Percentiles rank a stretch among this genome's conserved stretches.
phyloP scores from a whole-genome alignment of 2,329 filamentous ascomycete genomes.

The Akanthomyces muscarius region DNA sequence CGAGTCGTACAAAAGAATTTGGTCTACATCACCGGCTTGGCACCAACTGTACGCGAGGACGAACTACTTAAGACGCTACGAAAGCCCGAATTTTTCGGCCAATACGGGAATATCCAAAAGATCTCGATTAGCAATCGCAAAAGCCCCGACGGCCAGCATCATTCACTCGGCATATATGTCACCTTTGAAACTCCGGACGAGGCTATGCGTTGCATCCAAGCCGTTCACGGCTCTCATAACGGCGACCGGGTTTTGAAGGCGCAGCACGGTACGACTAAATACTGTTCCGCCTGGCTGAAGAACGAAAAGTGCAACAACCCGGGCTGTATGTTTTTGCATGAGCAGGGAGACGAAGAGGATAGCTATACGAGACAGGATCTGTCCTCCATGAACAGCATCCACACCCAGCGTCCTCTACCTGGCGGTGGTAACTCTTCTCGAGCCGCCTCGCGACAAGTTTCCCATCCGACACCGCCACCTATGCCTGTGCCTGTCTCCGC shows the following conservation, averaged over 20 bases:
- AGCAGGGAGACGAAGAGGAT: slow-evolving; percentile 96
- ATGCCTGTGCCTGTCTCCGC: slow-evolving; percentile 21
- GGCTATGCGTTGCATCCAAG: slow-evolving; percentile 82
- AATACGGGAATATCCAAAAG: slow-evolving; percentile 97
- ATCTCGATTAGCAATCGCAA: slow-evolving; percentile 98
- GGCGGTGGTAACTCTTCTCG: slow-evolving; percentile 50
- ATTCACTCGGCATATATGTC: slow-evolving; percentile 96
- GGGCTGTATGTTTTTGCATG: slow-evolving; percentile 97
- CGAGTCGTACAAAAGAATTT: slow-evolving; percentile 97
- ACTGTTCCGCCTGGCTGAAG: slow-evolving; percentile 93
- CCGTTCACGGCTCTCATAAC: slow-evolving; percentile 89
- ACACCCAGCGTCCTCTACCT: slow-evolving; percentile 66
- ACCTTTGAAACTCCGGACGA: slow-evolving; percentile 92
- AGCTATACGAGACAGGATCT: slow-evolving; percentile 93
- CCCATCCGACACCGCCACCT: slow-evolving; percentile 37
- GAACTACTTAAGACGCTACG: slow-evolving; percentile 86
- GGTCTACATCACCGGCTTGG: slow-evolving; percentile 94
- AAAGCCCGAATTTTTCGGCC: slow-evolving; percentile 90
- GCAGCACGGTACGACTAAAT: slow-evolving; percentile 87
- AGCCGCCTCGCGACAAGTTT: slow-evolving; percentile 50
- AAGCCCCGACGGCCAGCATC: slow-evolving; percentile 67
- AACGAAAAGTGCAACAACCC: slow-evolving; percentile 93
- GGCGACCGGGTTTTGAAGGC: slow-evolving; percentile 80
- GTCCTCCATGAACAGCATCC: slow-evolving; percentile 89
- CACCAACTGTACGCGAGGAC: slow-evolving; percentile 87